Conservation (phyloP, 2,329 filamentous ascomycete species). For the Trichoderma sp. region DNA sequence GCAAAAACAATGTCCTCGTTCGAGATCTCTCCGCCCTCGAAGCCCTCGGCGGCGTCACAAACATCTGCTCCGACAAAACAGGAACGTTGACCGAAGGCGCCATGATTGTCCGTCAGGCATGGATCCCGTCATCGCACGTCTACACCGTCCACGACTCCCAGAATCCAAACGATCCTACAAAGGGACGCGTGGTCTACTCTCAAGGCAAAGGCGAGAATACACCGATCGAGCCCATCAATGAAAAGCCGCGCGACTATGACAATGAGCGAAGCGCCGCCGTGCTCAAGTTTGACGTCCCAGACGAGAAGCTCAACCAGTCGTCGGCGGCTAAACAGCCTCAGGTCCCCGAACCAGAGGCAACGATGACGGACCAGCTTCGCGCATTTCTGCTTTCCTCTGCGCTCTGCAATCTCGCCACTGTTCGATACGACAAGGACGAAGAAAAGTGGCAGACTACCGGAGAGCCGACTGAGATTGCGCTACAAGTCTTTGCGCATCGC, state of each 20-base stretch:
- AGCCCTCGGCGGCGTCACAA: conserved; percentile 69
- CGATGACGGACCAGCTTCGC: conserved; percentile 52
- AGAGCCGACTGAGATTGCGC: conserved; percentile 74
- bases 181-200: conserved; percentile 54
- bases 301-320: conserved; percentile 52
- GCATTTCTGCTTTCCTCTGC: conserved; percentile 58
- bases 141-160: conserved; percentile 64
- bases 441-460: conserved; percentile 66
- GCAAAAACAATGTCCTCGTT: conserved; percentile 64
- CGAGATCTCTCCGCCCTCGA: conserved; percentile 68
- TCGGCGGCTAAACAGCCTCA: conserved; percentile 35
- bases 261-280: conserved; percentile 61
- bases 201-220: conserved; percentile 40
- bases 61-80: conserved; percentile 74
- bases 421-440: conserved; percentile 56
- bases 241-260: conserved; percentile 57
- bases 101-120: conserved; percentile 69
- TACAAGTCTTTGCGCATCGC: conserved; percentile 73
- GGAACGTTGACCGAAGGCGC: conserved; percentile 69
- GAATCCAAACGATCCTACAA: conserved; percentile 62
- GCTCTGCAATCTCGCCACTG: conserved; percentile 66
- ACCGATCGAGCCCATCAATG: conserved; percentile 39
- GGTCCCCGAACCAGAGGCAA: conserved; percentile 41
- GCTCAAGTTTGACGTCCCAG: conserved; percentile 64
- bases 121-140: conserved; percentile 59